Conservation (phyloP, 202 grass and related monocot genomes). For the Alloteropsis angusta region DNA sequence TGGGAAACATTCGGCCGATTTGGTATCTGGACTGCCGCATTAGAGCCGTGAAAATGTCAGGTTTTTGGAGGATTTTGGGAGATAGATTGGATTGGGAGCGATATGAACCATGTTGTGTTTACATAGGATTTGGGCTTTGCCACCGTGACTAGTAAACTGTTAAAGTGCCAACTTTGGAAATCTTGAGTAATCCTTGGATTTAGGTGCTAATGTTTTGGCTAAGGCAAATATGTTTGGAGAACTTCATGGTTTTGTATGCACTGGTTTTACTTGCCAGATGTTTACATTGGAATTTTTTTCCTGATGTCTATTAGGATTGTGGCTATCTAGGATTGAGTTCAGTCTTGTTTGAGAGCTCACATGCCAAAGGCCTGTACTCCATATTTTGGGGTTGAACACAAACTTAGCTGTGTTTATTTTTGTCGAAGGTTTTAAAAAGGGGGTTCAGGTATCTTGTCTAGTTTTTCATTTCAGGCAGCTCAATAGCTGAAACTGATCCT, state of each 20-base stretch:
- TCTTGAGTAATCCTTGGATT: not conserved
- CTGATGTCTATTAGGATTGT: not conserved
- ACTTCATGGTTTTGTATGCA: not conserved
- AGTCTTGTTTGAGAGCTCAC: not conserved
- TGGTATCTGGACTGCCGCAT: not conserved
- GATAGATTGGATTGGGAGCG: not conserved
- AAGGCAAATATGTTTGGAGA: not conserved
- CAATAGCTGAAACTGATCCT: not conserved
- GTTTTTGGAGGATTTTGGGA: not conserved
- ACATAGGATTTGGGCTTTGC: not conserved
- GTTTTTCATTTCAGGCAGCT: not conserved
- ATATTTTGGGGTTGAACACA: not conserved
- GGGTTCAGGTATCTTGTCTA: not conserved
- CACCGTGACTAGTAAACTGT: not conserved
- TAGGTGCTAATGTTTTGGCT: not conserved
- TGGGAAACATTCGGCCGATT: not conserved
- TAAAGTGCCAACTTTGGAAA: not conserved
- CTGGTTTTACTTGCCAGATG: not conserved
- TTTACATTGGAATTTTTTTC: not conserved
- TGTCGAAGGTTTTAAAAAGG: not conserved
- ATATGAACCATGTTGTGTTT: not conserved
- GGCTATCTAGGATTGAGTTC: not conserved
- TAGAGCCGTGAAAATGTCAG: not conserved
- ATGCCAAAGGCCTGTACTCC: not conserved
- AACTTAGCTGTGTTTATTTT: not conserved